Percentiles rank a stretch among this genome's conserved stretches.
Evolutionary conservation across 2,329 filamentous ascomycete genomes (phyloP).

Genomic region (Beauveria sp.): DNA sequence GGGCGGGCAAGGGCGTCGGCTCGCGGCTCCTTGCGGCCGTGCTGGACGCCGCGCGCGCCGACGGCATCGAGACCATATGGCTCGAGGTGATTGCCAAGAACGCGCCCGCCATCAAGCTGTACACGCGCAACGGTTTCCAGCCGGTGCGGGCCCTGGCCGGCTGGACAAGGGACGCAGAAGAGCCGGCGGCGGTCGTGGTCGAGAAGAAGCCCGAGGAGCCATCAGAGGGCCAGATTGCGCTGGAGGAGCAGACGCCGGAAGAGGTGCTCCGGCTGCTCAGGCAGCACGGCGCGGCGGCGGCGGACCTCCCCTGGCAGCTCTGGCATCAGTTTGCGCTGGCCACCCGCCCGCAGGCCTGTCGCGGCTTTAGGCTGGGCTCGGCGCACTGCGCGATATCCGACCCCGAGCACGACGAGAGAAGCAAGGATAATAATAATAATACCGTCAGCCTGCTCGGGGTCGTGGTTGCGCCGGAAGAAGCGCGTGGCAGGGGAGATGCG

Average conservation of each 20-base stretch:
- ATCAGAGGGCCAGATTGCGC: not conserved
- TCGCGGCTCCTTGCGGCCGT: slow-evolving; percentile 8
- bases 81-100: slow-evolving; percentile 18
- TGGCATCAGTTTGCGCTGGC: slow-evolving; percentile 9
- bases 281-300: slow-evolving; percentile 5
- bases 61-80: slow-evolving; percentile 13
- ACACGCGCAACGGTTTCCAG: slow-evolving; percentile 14
- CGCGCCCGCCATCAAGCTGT: slow-evolving; percentile 14
- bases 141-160: slow-evolving; percentile 13
- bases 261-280: slow-evolving; percentile 13
- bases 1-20: slow-evolving; percentile 15
- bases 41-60: slow-evolving; percentile 11
- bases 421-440: not conserved
- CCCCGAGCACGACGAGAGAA: slow-evolving; percentile 13
- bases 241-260: slow-evolving; percentile 10
- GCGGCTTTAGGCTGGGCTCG: slow-evolving; percentile 14
- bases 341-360: not conserved
- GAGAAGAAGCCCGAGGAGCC: not conserved
- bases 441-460: slow-evolving; percentile 12
- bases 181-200: not conserved
- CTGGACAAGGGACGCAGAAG: slow-evolving; percentile 8
- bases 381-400: slow-evolving; percentile 17
- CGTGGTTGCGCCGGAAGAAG: slow-evolving; percentile 16
- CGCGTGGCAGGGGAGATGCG: slow-evolving; percentile 14
- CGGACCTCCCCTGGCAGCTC: slow-evolving; percentile 16